Percentiles rank a stretch among this genome's conserved stretches.
These are phyloP conservation scores for Leucoagaricus sp. DNA, from an alignment of 1,284 basidiomycete genomes.

Conservation along the genomic window DNA sequence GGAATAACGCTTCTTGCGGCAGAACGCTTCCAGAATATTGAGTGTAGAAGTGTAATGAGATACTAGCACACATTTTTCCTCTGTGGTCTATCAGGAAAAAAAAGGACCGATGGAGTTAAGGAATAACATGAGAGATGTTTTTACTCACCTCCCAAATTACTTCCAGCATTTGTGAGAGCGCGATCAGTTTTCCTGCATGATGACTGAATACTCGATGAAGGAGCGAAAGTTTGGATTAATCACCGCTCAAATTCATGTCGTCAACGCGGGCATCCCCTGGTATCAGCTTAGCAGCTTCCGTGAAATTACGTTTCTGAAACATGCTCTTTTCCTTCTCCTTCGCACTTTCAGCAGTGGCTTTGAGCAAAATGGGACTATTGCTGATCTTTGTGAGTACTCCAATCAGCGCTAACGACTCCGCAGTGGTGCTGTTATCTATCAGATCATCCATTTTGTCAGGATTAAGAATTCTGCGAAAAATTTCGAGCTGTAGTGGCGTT, in stretches of 20 bases:
- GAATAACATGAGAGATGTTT: neutral
- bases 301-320: conserved; percentile 51
- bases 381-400: conserved; percentile 86
- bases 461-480: conserved; percentile 78
- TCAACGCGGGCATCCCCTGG: conserved; percentile 62
- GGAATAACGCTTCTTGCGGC: conserved; percentile 75
- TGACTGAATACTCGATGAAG: neutral
- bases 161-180: conserved; percentile 74
- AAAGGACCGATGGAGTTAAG: conserved; percentile 10
- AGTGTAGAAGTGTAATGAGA: conserved; percentile 92
- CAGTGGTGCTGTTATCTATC: conserved; percentile 61
- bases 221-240: neutral
- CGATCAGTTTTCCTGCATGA: conserved; percentile 75
- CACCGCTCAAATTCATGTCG: conserved; percentile 80
- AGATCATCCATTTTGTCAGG: conserved; percentile 68
- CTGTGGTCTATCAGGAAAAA: conserved; percentile 51
- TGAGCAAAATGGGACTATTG: conserved; percentile 89
- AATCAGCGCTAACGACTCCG: conserved; percentile 85
- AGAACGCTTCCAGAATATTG: conserved; percentile 88
- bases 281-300: conserved; percentile 68
- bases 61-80: conserved; percentile 93
- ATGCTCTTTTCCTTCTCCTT: conserved; percentile 44
- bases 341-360: conserved; percentile 67
- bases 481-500: conserved; percentile 76
- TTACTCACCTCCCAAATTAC: conserved; percentile 58